phyloP scores from a whole-genome alignment of 148 eudicot genomes.

The Rhododendron williamsianum region DNA sequence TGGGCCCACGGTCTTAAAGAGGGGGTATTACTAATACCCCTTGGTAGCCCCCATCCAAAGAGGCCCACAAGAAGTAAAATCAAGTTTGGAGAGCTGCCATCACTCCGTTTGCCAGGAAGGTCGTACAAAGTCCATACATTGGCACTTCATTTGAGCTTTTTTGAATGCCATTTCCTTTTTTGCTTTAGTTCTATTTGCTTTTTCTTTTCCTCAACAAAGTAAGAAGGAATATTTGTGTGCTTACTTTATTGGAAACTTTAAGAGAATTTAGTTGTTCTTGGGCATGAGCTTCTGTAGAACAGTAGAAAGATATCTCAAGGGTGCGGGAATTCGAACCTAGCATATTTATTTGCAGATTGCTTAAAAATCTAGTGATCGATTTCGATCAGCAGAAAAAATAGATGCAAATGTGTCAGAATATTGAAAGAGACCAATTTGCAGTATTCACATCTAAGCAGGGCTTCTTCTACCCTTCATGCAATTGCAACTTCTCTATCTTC shows the following conservation, averaged over 20 bases:
- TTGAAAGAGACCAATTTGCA: neutral
- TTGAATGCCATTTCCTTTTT: too few relatives aligned
- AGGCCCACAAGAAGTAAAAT: too few relatives aligned
- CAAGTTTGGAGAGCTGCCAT: too few relatives aligned
- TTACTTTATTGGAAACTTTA: neutral
- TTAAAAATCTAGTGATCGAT: neutral
- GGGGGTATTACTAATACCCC: too few relatives aligned
- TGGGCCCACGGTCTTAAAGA: too few relatives aligned
- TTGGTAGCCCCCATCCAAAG: too few relatives aligned
- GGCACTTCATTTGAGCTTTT: too few relatives aligned
- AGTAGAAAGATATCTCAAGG: neutral
- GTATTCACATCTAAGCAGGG: neutral
- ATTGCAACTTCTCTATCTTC: conserved; percentile 4
- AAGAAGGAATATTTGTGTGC: neutral
- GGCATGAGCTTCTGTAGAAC: neutral
- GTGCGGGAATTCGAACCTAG: neutral
- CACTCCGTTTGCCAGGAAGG: too few relatives aligned
- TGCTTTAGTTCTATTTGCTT: neutral
- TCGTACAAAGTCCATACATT: too few relatives aligned
- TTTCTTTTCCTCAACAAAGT: neutral
- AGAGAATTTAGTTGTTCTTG: neutral
- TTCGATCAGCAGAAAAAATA: neutral
- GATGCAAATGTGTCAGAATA: neutral
- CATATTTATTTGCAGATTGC: neutral
- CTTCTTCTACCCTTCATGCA: neutral